Evolutionary conservation across 2,329 filamentous ascomycete species (phyloP).

Genomic region (Trichoderma hamatum): DNA sequence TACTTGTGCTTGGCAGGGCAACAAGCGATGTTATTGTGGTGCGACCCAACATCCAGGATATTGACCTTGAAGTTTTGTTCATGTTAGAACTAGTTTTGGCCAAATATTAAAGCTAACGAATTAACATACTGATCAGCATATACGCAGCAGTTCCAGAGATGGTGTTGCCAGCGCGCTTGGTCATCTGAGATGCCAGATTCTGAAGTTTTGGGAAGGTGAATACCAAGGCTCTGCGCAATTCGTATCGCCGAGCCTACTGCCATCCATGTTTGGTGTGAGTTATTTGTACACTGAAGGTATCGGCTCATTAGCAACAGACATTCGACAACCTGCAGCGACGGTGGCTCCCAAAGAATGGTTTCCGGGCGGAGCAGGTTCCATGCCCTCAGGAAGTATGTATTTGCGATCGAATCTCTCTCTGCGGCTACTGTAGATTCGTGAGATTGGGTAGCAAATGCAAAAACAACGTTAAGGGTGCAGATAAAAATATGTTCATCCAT

Average conservation of each 20-base stretch:
- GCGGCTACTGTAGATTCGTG: neutral
- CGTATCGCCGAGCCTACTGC: neutral
- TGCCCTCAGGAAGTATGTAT: slow-evolving; percentile 1
- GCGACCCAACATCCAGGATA: neutral
- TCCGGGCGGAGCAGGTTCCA: neutral
- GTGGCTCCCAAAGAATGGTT: neutral
- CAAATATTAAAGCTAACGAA: rapidly evolving
- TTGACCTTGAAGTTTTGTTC: neutral
- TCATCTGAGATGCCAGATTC: neutral
- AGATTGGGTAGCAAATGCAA: neutral
- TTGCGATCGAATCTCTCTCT: neutral
- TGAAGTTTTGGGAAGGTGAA: neutral
- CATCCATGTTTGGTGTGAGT: slow-evolving; percentile 3
- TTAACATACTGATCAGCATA: slow-evolving; percentile 3
- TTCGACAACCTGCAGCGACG: neutral
- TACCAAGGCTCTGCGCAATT: neutral
- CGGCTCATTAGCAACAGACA: slow-evolving; percentile 4
- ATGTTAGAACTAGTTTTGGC: neutral
- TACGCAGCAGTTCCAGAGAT: slow-evolving; percentile 9
- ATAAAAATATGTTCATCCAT: neutral
- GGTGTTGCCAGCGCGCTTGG: neutral
- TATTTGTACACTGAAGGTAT: slow-evolving; percentile 4
- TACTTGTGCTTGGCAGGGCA: neutral
- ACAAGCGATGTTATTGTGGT: neutral
- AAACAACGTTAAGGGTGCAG: neutral